Conservation (phyloP, 768 basidiomycete genomes). For the Hydnomerulius pinastri region DNA sequence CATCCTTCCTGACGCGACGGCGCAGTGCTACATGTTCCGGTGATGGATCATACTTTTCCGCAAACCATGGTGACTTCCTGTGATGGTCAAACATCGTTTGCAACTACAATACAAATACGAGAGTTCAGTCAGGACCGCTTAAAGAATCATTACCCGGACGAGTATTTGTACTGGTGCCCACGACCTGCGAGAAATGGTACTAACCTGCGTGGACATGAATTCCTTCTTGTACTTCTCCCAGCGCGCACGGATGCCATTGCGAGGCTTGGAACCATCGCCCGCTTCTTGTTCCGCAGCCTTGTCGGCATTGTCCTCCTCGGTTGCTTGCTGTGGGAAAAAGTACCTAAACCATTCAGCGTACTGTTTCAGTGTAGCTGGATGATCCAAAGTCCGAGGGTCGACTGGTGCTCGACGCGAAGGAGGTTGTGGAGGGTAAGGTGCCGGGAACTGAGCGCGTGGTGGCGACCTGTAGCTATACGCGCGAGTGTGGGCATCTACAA, state of each 20-base stretch:
- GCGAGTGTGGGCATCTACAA: slow-evolving; percentile 65
- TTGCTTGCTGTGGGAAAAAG: slow-evolving; percentile 71
- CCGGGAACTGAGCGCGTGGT: slow-evolving; percentile 53
- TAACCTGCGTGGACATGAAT: slow-evolving; percentile 84
- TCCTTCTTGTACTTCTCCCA: slow-evolving; percentile 97
- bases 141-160: slow-evolving; percentile 8
- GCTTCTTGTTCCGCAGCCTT: slow-evolving; percentile 84
- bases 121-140: slow-evolving; percentile 23
- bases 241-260: slow-evolving; percentile 77
- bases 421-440: slow-evolving; percentile 40
- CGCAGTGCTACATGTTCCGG: slow-evolving; percentile 72
- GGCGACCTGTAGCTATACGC: slow-evolving; percentile 64
- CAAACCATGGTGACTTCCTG: slow-evolving; percentile 94
- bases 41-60: slow-evolving; percentile 89
- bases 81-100: slow-evolving; percentile 96
- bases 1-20: slow-evolving; percentile 77
- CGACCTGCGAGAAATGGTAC: slow-evolving; percentile 34
- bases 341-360: slow-evolving; percentile 89
- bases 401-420: slow-evolving; percentile 63
- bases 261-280: slow-evolving; percentile 78
- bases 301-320: slow-evolving; percentile 81
- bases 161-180: slow-evolving; percentile 14
- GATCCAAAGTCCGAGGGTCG: slow-evolving; percentile 82
- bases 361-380: slow-evolving; percentile 78
- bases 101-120: slow-evolving; percentile 63